Evolutionary conservation across 192 early-diverging fungal genomes (phyloP), one percentile per base, ranked within the genome.

Genomic region (Backusella mclennaniae): DNA sequence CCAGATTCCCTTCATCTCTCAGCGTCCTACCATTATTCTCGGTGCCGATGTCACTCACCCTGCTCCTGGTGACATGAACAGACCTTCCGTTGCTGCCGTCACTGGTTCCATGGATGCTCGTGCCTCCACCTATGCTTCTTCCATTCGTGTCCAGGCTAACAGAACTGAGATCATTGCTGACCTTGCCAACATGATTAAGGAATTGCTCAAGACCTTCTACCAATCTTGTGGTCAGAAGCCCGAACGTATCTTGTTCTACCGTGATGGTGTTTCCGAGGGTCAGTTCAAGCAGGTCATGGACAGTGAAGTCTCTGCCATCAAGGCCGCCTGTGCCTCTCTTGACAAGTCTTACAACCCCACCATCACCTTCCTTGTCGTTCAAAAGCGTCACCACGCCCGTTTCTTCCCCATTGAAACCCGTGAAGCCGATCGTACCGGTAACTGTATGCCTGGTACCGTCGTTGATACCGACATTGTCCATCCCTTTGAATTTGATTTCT

Each of bases 1-100:
- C 15, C 84, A 92, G 73, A 85, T 93, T 35, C 90, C 92, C 2
- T 93, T 97, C 81, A 84, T 95, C 36, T 84, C 87, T 23, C 79
- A 90, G 38, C 72, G 84, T 5, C 93, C 94, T 23, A 96, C 96
- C 8, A 90, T 98, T 71, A 76, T 98, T 31, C 81, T 98, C 72
- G 96, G 96, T 29, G 95, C 95, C 12, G 96, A 98, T 81, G 92
- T 98, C 36, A 95, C 94, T 3, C 96, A 96, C 77, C 90, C 93
- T 33, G 82, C 85, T n/a, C 92, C 95, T 29, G 94, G 92, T 6
- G 87, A 89, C 59, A 79, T 46, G 19, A 71, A 76, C 44, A 83
- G 88, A 36, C 92, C 92, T 0, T 95, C 95, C n/a, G 92, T 96
- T 76, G 93, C 93, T 6, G 87, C 95, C 0, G 81, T 94, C 26